Base-by-base conservation (phyloP, 2,329 filamentous ascomycete species). In the Botrytis fabae region DNA sequence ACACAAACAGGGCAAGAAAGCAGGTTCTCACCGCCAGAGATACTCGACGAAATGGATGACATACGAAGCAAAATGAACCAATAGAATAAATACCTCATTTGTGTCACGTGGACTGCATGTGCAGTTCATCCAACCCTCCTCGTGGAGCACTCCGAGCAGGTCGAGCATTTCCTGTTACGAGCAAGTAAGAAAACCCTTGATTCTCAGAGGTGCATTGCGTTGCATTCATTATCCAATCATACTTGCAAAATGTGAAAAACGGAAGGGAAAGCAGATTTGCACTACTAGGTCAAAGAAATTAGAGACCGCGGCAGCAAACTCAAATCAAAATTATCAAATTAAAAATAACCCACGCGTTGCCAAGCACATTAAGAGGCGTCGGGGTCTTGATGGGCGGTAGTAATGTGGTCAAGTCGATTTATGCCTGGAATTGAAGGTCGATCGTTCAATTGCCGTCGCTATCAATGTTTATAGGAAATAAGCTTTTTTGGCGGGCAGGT, bases 51-150 rank as follows among this genome's bases (percentile, higher is more conserved):
- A 65, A 35, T 65, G 44, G 20, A 65, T 51, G 44, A 32, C 25
- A 20, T n/a, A 14, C 51, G 51, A 28, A 18, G 51, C 28, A 9
- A 16, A 38, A 12, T 16, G 44, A 63, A 48, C 70, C 70, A 72
- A 72, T 72, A 38, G 44, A 72, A 72, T 72, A 72, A 72, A 72
- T 72, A 66, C 70, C 70, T 72, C 70, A 72, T 68, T 46, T 60
- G n/a, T 42, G 35, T 69, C 66, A 69, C 66, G 48, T 68, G 51
- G 25, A 32, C 38, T 59, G 70, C 51, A 59, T 54, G 25, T 61
- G 59, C 59, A 61, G n/a, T 61, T 35, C 35, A 38, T 61, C 22
- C 46, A 14, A 44, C 42, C n/a, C 12, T 28, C 28, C 28, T 59
- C 57, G 32, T 60, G 32, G 35, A 16, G n/a, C n/a, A n/a, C n/a